Evolutionary conservation across 257 asterid genomes (phyloP).

Genomic region (Solanum infundibuliforme): DNA sequence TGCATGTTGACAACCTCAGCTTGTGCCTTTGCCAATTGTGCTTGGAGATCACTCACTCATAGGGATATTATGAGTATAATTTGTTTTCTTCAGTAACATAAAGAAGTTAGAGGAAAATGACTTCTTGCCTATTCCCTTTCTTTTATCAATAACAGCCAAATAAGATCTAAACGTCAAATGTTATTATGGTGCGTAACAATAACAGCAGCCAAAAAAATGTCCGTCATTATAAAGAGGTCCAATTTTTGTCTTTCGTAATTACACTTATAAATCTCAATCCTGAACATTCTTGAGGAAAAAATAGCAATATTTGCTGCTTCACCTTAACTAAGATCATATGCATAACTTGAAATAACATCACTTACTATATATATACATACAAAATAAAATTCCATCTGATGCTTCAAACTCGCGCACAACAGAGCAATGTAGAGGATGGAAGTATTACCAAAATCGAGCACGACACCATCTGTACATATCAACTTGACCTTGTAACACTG

Average conservation of each 20-base stretch:
- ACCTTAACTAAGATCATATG: not conserved
- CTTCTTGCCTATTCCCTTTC: not conserved
- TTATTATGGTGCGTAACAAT: not conserved
- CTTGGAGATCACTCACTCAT: constrained; percentile 54
- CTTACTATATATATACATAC: not conserved
- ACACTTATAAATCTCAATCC: not conserved
- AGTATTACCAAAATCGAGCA: not conserved
- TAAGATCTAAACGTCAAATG: not conserved
- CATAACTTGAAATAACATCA: not conserved
- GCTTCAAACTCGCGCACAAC: not conserved
- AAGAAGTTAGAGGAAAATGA: not conserved
- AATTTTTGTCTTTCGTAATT: too few species aligned
- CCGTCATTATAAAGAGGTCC: not conserved
- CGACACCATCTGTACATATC: not conserved
- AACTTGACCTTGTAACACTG: not conserved
- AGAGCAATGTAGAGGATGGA: not conserved
- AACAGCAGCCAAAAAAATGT: not conserved
- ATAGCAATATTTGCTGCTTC: not conserved
- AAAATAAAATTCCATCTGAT: not conserved
- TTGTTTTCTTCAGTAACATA: not conserved
- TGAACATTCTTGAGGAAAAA: accelerated
- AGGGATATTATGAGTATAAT: too few species aligned
- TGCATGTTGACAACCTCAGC: constrained; percentile 57
- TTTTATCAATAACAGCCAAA: not conserved
- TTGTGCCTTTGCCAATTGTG: constrained; percentile 55